Evolutionary conservation across 352 stramenopile genomes (phyloP).

Genomic region (Pythium rishiriense): DNA sequence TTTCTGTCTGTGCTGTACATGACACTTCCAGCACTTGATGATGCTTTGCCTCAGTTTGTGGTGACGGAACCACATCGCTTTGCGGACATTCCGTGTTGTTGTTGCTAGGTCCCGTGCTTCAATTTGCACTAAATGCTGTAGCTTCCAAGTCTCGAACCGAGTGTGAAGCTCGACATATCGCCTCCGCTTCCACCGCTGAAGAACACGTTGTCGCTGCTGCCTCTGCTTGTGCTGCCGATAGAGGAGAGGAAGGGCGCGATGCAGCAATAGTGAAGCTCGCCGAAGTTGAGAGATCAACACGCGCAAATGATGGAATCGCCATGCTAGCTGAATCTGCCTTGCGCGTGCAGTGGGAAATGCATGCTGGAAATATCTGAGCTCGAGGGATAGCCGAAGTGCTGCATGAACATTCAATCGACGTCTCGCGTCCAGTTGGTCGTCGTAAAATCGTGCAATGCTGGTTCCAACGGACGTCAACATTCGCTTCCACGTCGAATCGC

Average conservation of each 20-base stretch:
- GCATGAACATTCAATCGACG: constrained; percentile 12
- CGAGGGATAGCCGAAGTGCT: constrained; percentile 5
- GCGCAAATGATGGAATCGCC: constrained; percentile 20
- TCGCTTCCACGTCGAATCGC: constrained; percentile 9
- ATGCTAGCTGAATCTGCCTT: constrained; percentile 18
- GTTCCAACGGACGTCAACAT: background rate
- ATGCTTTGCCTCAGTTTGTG: constrained; percentile 26
- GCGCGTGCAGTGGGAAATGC: constrained; percentile 2
- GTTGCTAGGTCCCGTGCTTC: constrained; percentile 25
- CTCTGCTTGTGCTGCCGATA: constrained; percentile 22
- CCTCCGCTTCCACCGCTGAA: constrained; percentile 19
- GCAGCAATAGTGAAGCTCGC: constrained; percentile 9
- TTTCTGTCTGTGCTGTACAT: background rate
- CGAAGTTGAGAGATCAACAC: constrained; percentile 8
- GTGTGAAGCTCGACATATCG: constrained; percentile 15
- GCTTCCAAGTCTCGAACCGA: constrained; percentile 24
- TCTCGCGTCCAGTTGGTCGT: constrained; percentile 2
- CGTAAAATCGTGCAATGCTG: constrained; percentile 6
- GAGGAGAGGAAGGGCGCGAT: constrained; percentile 8
- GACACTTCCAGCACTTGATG: constrained; percentile 9
- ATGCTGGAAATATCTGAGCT: constrained; percentile 5
- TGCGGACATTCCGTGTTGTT: constrained; percentile 21
- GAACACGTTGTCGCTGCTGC: constrained; percentile 13
- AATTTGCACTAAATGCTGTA: constrained; percentile 12
- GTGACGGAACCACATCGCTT: constrained; percentile 29